phyloP scores from a whole-genome alignment of 768 basidiomycete species.

The Termitomyces sp. region DNA sequence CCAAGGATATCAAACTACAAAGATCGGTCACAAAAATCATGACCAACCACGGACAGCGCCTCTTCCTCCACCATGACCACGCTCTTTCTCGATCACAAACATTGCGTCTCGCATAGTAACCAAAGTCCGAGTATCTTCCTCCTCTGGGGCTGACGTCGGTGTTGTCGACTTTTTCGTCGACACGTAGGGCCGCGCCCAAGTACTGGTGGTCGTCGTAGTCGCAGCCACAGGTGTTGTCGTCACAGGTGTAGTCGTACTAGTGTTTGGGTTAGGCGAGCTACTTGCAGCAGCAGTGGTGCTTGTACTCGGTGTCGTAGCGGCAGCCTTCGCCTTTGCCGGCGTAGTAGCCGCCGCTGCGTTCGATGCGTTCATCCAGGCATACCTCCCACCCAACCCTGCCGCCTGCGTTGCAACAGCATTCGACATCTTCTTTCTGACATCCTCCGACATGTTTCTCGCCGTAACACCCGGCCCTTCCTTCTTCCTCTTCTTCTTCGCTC shows the following conservation, averaged over 20 bases:
- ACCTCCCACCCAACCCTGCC: slow-evolving; percentile 78
- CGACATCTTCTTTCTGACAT: slow-evolving; percentile 87
- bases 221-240: slow-evolving; percentile 20
- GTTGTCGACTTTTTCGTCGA: slow-evolving; percentile 41
- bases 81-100: slow-evolving; percentile 81
- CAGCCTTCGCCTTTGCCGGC: slow-evolving; percentile 24
- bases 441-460: slow-evolving; percentile 86
- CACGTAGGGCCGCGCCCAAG: slow-evolving; percentile 63
- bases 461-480: slow-evolving; percentile 81
- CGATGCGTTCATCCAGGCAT: slow-evolving; percentile 83
- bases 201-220: slow-evolving; percentile 25
- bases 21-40: not conserved
- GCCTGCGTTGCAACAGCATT: slow-evolving; percentile 87
- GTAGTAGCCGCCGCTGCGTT: slow-evolving; percentile 36
- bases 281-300: slow-evolving; percentile 13
- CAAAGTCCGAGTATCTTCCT: slow-evolving; percentile 52
- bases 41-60: slow-evolving; percentile 72
- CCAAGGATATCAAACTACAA: not conserved
- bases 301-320: slow-evolving; percentile 6
- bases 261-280: slow-evolving; percentile 9
- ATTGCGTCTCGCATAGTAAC: slow-evolving; percentile 77
- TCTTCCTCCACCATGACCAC: slow-evolving; percentile 76
- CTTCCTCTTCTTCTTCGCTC: slow-evolving; percentile 75
- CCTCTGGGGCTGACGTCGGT: slow-evolving; percentile 25
- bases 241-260: not conserved